These are phyloP conservation scores for Naematelia aurantialba DNA, from an alignment of 768 basidiomycete species.

Conservation along the genomic window DNA sequence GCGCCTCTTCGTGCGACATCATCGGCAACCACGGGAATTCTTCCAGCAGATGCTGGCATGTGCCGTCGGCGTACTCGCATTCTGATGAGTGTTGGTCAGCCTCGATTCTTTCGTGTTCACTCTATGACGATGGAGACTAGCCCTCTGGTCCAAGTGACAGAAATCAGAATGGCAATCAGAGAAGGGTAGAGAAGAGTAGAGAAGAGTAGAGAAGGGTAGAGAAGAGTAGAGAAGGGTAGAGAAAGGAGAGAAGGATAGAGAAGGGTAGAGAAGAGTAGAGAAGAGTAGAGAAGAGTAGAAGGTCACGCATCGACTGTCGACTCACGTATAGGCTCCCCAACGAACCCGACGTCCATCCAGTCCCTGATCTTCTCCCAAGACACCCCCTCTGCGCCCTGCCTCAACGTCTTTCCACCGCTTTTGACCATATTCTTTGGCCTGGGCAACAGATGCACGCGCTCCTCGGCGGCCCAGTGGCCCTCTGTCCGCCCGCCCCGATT, in stretches of 20 bases:
- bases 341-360: constrained; percentile 38
- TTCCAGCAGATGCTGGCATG: constrained; percentile 36
- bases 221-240: neutral
- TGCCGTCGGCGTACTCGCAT: constrained; percentile 39
- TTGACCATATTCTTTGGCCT: constrained; percentile 9
- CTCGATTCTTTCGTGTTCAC: too few species aligned
- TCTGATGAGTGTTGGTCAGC: too few species aligned
- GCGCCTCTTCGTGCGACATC: constrained; percentile 35
- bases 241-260: neutral
- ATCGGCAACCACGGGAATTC: constrained; percentile 28
- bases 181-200: too few species aligned
- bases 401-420: constrained; percentile 1
- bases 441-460: constrained; percentile 3
- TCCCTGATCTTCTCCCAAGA: constrained; percentile 14
- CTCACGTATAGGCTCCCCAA: constrained; percentile 39
- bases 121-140: too few species aligned
- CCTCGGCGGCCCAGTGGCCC: constrained; percentile 11
- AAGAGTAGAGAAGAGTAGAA: neutral
- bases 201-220: neutral
- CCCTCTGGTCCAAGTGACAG: too few species aligned
- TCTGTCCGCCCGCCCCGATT: constrained; percentile 6
- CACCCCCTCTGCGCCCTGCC: neutral
- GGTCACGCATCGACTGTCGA: neutral
- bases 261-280: neutral
- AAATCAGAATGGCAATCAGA: too few species aligned